These are phyloP conservation scores for Cydonia oblonga DNA, from an alignment of 331 rosid species.

Conservation along the genomic window DNA sequence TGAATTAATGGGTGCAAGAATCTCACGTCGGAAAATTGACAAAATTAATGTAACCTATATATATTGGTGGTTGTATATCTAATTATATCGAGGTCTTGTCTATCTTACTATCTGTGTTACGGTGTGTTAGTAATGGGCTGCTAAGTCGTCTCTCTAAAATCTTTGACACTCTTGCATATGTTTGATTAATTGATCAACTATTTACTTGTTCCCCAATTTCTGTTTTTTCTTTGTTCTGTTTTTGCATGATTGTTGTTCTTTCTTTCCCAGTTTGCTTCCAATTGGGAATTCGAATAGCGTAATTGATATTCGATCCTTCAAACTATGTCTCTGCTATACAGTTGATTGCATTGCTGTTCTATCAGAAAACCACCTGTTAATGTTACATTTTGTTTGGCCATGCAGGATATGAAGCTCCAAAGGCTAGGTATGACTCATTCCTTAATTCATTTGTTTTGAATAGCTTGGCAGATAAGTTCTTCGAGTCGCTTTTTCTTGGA, in stretches of 20 bases:
- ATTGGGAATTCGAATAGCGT: neutral
- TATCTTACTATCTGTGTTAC: too few species aligned
- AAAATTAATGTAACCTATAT: too few species aligned
- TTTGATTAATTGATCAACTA: neutral
- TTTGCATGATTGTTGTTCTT: neutral
- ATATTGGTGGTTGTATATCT: neutral
- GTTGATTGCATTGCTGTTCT: neutral
- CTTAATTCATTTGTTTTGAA: too few species aligned
- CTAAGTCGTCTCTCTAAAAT: neutral
- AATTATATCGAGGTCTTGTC: neutral
- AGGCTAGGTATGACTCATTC: conserved; percentile 9
- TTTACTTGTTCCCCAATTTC: neutral
- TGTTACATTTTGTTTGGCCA: neutral
- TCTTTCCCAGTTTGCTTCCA: neutral
- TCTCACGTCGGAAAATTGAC: neutral
- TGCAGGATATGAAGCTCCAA: conserved; percentile 27
- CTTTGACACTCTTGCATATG: neutral
- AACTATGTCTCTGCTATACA: neutral
- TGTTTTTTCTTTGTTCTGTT: neutral
- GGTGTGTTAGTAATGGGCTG: too few species aligned
- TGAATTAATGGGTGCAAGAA: neutral
- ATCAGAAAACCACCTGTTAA: neutral
- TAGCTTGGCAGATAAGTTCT: neutral
- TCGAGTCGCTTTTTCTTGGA: neutral
- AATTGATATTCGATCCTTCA: neutral